Percentiles rank a stretch among this genome's conserved stretches.
Conservation (phyloP, 1,139 yeast genomes). For the Blastobotrys arbuscula region DNA sequence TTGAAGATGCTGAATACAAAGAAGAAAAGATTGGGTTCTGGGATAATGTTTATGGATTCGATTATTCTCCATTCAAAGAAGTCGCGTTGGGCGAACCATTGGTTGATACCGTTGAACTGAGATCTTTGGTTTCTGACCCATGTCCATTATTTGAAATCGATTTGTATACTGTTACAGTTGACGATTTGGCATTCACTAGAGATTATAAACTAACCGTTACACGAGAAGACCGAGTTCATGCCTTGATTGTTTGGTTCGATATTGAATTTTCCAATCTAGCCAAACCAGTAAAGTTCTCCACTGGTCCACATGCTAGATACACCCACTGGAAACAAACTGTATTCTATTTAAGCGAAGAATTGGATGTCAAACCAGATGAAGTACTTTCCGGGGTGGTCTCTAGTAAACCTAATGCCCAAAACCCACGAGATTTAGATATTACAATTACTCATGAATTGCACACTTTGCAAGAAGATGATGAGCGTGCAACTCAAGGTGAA, state of each 20-base stretch:
- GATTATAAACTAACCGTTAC: constrained; percentile 66
- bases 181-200: constrained; percentile 69
- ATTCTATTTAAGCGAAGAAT: constrained; percentile 78
- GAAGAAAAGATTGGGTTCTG: constrained; percentile 90
- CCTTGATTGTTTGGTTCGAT: constrained; percentile 91
- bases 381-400: constrained; percentile 62
- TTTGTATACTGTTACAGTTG: constrained; percentile 79
- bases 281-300: constrained; percentile 38
- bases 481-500: constrained; percentile 15
- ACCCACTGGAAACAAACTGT: constrained; percentile 93
- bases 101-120: constrained; percentile 85
- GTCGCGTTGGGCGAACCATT: constrained; percentile 89
- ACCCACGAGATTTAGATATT: constrained; percentile 64
- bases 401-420: constrained; percentile 66
- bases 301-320: constrained; percentile 43
- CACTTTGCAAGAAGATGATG: constrained; percentile 46
- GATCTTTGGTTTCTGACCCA: constrained; percentile 68
- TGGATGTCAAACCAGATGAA: constrained; percentile 76
- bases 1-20: constrained; percentile 93
- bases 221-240: constrained; percentile 80
- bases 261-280: constrained; percentile 64
- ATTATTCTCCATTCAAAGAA: constrained; percentile 67
- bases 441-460: constrained; percentile 45
- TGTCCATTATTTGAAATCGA: constrained; percentile 74
- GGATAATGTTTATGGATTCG: constrained; percentile 97